These are phyloP conservation scores for Xylaria polymorpha DNA, from an alignment of 2,329 filamentous ascomycete species.

Conservation along the genomic window DNA sequence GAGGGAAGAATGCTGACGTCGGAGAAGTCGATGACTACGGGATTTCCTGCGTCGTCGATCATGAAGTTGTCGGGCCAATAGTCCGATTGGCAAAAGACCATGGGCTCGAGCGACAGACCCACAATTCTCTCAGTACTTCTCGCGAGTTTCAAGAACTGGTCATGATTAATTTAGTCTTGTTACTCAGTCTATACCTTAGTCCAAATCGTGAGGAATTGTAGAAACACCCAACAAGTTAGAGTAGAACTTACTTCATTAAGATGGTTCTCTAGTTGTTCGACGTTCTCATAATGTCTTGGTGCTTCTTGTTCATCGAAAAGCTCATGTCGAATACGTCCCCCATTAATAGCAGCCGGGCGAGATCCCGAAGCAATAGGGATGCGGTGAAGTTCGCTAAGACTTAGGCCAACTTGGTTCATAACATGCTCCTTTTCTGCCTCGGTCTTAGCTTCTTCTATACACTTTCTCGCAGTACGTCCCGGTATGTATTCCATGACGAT, in stretches of 20 bases:
- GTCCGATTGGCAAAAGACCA: not conserved
- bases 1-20: not conserved
- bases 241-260: not conserved
- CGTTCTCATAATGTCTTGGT: conserved; percentile 3
- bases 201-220: not conserved
- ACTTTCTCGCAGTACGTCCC: not conserved
- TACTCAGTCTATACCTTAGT: not conserved
- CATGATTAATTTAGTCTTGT: not conserved
- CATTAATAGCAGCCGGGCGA: not conserved
- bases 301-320: conserved; percentile 7
- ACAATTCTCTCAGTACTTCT: not conserved
- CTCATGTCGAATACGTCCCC: not conserved
- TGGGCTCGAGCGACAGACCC: not conserved
- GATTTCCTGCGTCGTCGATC: not conserved
- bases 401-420: not conserved
- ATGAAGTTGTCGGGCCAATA: conserved; percentile 4
- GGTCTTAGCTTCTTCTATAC: not conserved
- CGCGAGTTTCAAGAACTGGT: not conserved
- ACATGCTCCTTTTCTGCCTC: not conserved
- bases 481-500: conserved; percentile 7
- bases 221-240: not conserved
- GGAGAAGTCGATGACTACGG: not conserved
- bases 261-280: not conserved
- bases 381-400: conserved; percentile 1
- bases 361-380: not conserved